Evolutionary conservation across 2,329 filamentous ascomycete species (phyloP), one percentile per base, ranked within the genome.

Genomic region (Gaeumannomyces sp.): DNA sequence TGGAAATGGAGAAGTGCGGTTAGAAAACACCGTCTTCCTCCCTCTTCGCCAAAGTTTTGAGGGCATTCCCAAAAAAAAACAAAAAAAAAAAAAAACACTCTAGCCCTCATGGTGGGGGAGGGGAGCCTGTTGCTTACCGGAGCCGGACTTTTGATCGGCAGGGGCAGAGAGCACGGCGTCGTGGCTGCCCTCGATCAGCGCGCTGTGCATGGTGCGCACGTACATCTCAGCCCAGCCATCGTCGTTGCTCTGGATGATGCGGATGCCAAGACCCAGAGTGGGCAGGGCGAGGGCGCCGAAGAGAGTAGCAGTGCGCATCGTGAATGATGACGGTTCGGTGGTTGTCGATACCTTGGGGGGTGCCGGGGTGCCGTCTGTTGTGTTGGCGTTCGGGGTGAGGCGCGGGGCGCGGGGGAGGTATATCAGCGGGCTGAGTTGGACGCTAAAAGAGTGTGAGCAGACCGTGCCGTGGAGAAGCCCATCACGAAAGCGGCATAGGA

Each of bases 211-310:
- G 0, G 81, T 79, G 22, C 89, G 83, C 62, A 88, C 76, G 70
- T 91, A 89, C 57, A 81, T 81, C 76, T 90, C 89, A 6, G 88
- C 87, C 89, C 89, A 91, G 45, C 89, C 89, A 72, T 91, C 89
- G 68, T 91, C 89, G 74, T 91, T 91, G 68, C 83, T 83, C 65
- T 88, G 85, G 64, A 91, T 72, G 70, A 89, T 84, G 69, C 85
- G 85, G 60, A 82, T 72, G 64, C 70, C 71, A 25, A 28, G 60
- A 27, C 57, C 62, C 19, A 59, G 28, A 19, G 64, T 50, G 16
- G 64, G 56, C 60, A 65, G 57, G 27, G 53, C 50, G 25, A 65
- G 38, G 19, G 38, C 22, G 16, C 38, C 35, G 60, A 61, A 45
- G 19, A 62, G 29, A 5, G 59, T 16, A 28, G 64, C n/a, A 29